These are phyloP conservation scores for Zymoseptoria ardabiliae DNA, from an alignment of 2,329 filamentous ascomycete genomes.

Conservation along the genomic window DNA sequence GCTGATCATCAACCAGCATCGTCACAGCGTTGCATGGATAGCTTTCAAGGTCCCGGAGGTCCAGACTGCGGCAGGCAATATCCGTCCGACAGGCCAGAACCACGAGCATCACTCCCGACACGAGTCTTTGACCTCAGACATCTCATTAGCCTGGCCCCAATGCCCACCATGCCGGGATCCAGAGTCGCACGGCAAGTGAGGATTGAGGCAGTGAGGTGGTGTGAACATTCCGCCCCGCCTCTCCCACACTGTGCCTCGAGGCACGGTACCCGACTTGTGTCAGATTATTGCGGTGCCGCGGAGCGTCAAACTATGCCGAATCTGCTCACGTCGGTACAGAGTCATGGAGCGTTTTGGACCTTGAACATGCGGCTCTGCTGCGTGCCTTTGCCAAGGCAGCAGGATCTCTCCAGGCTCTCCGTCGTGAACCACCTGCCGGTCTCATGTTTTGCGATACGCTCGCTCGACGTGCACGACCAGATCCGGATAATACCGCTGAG, in stretches of 20 bases:
- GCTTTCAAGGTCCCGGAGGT: not conserved
- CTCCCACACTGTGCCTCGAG: not conserved
- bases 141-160: not conserved
- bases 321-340: not conserved
- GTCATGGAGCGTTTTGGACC: not conserved
- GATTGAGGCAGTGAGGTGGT: not conserved
- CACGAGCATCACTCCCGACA: not conserved
- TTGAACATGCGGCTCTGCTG: not conserved
- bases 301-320: not conserved
- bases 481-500: not conserved
- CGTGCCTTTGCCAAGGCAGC: not conserved
- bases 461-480: not conserved
- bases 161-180: not conserved
- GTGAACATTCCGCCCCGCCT: not conserved
- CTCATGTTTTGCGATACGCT: not conserved
- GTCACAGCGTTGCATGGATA: not conserved
- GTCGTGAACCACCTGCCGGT: not conserved
- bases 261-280: not conserved
- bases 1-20: not conserved
- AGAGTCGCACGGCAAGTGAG: not conserved
- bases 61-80: not conserved
- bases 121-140: not conserved
- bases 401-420: not conserved
- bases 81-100: not conserved
- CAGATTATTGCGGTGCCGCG: not conserved